Base-by-base conservation (phyloP, 164 flowering plant species). In the Nymphaea thermarum region DNA sequence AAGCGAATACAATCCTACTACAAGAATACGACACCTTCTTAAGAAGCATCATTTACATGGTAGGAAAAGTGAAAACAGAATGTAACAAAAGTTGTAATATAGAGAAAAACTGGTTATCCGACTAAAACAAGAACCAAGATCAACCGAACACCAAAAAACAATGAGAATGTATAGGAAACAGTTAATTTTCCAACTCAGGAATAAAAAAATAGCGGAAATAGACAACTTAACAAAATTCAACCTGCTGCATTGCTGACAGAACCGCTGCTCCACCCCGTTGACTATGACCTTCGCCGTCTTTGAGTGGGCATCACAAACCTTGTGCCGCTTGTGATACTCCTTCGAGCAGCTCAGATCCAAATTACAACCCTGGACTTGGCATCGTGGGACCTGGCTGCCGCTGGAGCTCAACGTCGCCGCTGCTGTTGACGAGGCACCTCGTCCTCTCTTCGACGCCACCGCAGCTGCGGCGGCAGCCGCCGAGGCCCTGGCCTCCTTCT, bases 271-370 rank as follows among this genome's bases (percentile, higher is more conserved):
- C 18, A 86, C 81, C 36, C 91, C 87, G 64, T 84, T 86, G 4
- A 91, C 94, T 47, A 84, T 81, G 17, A 89, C 98, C 72, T 80
- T 80, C 44, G 90, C 78, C 6, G 93, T 85, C 77, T 89, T 89
- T 14, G 96, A 84, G 76, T 91, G 98, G 80, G 64, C 70, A 60
- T 87, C 94, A 70, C 98, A 92, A 43, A 92, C 96, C 82, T 81
- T 89, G 68, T 89, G 96, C 80, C 93, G 78, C 78, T 82, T 89
- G 80, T 92, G 93, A 77, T 92, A 92, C n/a, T 89, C 96, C 76
- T 92, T 92, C 4, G 85, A 81, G 47, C 79, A 72, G 74, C 85
- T 85, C 43, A 92, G 90, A 77, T 89, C 93, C 76, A 80, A 82
- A 62, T 80, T 80, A 72, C 96, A 89, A 47, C 93, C 94, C 79